A percentile compares a stretch with the other conserved stretches of the same genome.
Conservation (phyloP, 164 flowering plant species). For the Magnolia changhungtana region DNA sequence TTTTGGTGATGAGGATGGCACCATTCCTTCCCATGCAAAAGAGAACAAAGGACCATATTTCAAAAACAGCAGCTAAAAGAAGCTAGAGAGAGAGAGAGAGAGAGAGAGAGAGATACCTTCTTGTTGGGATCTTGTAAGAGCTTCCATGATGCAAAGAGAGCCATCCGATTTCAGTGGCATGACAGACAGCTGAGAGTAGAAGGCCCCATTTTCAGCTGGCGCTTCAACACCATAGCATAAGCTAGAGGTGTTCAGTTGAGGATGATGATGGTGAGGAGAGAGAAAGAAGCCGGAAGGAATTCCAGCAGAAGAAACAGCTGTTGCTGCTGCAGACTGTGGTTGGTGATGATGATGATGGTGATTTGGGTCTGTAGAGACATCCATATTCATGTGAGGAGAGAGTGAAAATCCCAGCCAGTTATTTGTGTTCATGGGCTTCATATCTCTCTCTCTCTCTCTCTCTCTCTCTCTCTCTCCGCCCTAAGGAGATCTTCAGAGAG, state of each 20-base stretch:
- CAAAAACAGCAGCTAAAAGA: background rate
- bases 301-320: slow-evolving; percentile 25
- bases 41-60: background rate
- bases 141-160: slow-evolving; percentile 83
- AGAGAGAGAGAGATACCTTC: slow-evolving; percentile 33
- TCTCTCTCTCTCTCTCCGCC: slow-evolving; percentile 15
- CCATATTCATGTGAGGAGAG: slow-evolving; percentile 72
- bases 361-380: slow-evolving; percentile 40
- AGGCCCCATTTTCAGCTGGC: slow-evolving; percentile 32
- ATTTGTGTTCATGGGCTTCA: slow-evolving; percentile 58
- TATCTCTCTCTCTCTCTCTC: slow-evolving; percentile 37
- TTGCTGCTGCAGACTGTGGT: slow-evolving; percentile 7
- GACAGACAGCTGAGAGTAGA: slow-evolving; percentile 44
- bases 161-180: slow-evolving; percentile 94
- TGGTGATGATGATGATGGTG: slow-evolving; percentile 27
- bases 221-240: slow-evolving; percentile 37
- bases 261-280: slow-evolving; percentile 8
- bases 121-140: slow-evolving; percentile 54
- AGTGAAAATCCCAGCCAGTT: slow-evolving; percentile 92
- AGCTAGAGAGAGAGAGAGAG: background rate
- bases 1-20: slow-evolving; percentile 58
- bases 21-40: slow-evolving; percentile 40
- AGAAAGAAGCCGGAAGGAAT: slow-evolving; percentile 42
- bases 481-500: slow-evolving; percentile 19
- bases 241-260: slow-evolving; percentile 34